phyloP scores from a whole-genome alignment of 2,329 filamentous ascomycete species.

The Trichoderma sp. region DNA sequence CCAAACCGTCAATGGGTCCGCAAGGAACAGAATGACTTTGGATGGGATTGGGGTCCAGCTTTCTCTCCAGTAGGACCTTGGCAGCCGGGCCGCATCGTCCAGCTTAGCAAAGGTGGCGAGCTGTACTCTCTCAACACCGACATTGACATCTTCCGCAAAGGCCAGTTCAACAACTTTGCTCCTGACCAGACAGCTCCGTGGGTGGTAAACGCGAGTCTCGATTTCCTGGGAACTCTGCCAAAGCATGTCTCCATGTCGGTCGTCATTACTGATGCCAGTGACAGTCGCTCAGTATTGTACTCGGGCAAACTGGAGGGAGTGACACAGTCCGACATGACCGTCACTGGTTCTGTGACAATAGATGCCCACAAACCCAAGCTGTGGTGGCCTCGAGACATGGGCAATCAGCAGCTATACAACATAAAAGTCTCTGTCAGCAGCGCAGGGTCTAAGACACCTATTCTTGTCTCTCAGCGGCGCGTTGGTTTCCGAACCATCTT shows the following conservation, averaged over 20 bases:
- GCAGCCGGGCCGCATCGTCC: conserved; percentile 57
- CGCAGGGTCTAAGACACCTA: conserved; percentile 45
- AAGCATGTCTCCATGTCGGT: conserved; percentile 44
- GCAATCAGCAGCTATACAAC: conserved; percentile 57
- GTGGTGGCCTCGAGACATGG: conserved; percentile 61
- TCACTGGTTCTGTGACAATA: conserved; percentile 49
- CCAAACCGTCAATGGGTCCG: conserved; percentile 40
- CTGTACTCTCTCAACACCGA: conserved; percentile 41
- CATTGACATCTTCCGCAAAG: conserved; percentile 58
- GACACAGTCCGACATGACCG: conserved; percentile 30
- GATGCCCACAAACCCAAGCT: conserved; percentile 46
- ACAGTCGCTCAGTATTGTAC: conserved; percentile 34
- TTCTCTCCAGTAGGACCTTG: conserved; percentile 63
- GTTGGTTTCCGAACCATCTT: conserved; percentile 62
- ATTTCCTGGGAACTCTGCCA: conserved; percentile 51
- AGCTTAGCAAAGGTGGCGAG: conserved; percentile 37
- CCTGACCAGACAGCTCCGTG: conserved; percentile 57
- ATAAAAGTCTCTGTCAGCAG: conserved; percentile 41
- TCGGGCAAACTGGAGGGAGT: conserved; percentile 36
- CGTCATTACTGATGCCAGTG: conserved; percentile 43
- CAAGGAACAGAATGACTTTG: conserved; percentile 62
- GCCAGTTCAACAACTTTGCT: conserved; percentile 57
- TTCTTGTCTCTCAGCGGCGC: conserved; percentile 11
- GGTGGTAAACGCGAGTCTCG: conserved; percentile 60
- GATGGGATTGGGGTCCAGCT: conserved; percentile 63